Evolutionary conservation across 1,284 basidiomycete species (phyloP).

Genomic region (Fomitopsis schrenkii): DNA sequence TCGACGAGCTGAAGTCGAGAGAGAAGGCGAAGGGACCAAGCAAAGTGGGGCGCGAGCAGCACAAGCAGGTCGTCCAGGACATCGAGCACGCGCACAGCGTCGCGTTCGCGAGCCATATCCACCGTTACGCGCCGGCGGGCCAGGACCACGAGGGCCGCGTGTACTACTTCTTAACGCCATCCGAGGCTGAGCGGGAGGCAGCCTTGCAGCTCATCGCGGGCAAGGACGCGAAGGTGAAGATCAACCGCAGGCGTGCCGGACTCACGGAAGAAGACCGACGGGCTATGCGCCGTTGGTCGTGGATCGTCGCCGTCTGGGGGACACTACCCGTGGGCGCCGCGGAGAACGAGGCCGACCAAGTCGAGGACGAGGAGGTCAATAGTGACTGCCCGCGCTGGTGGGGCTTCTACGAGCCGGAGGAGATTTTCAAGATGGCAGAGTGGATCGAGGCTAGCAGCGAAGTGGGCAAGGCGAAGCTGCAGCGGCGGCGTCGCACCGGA

Average conservation of each 20-base stretch:
- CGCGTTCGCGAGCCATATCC: slow-evolving; percentile 19
- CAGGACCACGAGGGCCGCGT: slow-evolving; percentile 33
- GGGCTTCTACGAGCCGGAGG: slow-evolving; percentile 63
- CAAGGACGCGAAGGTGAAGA: slow-evolving; percentile 22
- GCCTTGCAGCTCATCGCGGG: slow-evolving; percentile 26
- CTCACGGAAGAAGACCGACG: slow-evolving; percentile 43
- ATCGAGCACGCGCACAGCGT: slow-evolving; percentile 30
- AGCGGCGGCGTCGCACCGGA: background rate
- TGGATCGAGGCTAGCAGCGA: slow-evolving; percentile 55
- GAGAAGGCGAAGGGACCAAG: slow-evolving; percentile 12
- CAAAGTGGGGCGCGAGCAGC: slow-evolving; percentile 30
- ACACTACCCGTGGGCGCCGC: slow-evolving; percentile 37
- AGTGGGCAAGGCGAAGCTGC: slow-evolving; percentile 31
- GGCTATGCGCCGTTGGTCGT: slow-evolving; percentile 57
- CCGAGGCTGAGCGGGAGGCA: slow-evolving; percentile 28
- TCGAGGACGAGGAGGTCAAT: slow-evolving; percentile 23
- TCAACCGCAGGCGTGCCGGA: slow-evolving; percentile 31
- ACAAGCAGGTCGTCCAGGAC: slow-evolving; percentile 25
- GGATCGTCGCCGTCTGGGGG: slow-evolving; percentile 73
- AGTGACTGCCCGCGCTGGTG: slow-evolving; percentile 52
- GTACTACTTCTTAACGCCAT: slow-evolving; percentile 33
- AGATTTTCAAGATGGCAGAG: slow-evolving; percentile 59
- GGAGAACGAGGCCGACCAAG: slow-evolving; percentile 20
- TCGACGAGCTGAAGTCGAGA: slow-evolving; percentile 30
- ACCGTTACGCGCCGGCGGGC: slow-evolving; percentile 33